Percentiles rank a stretch among this genome's conserved stretches.
These are phyloP conservation scores for Ochetophila trinervis DNA, from an alignment of 306 rosid species.

Conservation along the genomic window DNA sequence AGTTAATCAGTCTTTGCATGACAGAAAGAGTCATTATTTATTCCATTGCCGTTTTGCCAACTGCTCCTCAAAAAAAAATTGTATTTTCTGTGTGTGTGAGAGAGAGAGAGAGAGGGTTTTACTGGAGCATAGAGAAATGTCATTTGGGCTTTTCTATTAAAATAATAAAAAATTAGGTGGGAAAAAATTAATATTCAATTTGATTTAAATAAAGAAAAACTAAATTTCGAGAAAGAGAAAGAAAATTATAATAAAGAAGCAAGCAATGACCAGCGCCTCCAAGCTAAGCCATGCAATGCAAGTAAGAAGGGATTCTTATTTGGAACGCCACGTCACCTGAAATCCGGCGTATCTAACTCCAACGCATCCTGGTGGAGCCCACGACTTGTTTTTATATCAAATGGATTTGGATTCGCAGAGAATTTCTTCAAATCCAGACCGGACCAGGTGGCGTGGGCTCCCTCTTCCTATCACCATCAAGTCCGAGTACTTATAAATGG, in stretches of 20 bases:
- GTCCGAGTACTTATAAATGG: neutral
- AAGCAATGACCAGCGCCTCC: neutral
- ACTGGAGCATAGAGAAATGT: constrained; percentile 10
- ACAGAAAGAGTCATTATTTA: neutral
- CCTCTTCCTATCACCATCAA: neutral
- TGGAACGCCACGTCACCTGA: constrained; percentile 43
- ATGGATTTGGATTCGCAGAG: too few relatives aligned
- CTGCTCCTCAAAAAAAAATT: constrained; percentile 17
- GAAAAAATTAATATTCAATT: neutral
- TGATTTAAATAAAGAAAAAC: neutral
- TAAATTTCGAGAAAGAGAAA: neutral
- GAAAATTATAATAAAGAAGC: neutral
- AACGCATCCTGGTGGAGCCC: constrained; percentile 13
- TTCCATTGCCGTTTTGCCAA: constrained; percentile 8
- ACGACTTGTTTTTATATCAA: neutral
- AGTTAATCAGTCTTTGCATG: constrained; percentile 17
- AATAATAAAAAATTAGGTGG: neutral
- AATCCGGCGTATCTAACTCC: constrained; percentile 44
- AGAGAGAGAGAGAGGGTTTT: neutral
- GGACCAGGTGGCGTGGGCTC: neutral
- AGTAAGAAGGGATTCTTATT: constrained; percentile 28
- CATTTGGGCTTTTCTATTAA: neutral
- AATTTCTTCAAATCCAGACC: neutral
- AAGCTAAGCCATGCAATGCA: constrained; percentile 32
- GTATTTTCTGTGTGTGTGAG: neutral